Base-by-base conservation (phyloP, 306 rosid genomes). In the Sphenostylis stenocarpa region DNA sequence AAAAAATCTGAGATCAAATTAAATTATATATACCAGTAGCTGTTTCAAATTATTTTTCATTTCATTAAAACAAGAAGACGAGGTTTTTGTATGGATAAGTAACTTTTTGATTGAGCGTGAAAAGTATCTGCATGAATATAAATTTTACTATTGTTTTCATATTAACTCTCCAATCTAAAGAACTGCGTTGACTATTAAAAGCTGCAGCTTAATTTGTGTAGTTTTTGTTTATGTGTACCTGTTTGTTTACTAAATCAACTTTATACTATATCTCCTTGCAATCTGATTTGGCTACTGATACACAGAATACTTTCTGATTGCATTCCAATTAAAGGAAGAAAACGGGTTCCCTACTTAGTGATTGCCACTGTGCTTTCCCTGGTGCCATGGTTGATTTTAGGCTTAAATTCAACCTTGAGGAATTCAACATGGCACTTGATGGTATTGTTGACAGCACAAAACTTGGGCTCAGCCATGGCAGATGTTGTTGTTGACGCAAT, bases 401-500 rank as follows among this genome's bases (percentile, higher is more conserved):
- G 97, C 79, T 79, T 88, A 43, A 78, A 41, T 76, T 77, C 85
- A 77, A 81, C 67, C 56, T 33, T 86, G 77, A 92, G 96, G 83
- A 81, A 78, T 72, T 88, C 97, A 68, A 84, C 17, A 57, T 86
- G 92, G 96, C 82, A 86, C 77, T 85, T 92, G 47, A 90, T 80
- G 86, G 80, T 85, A 69, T 83, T 88, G 52, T 78, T 92, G 84
- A 92, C 94, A 33, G 67, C 86, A 62, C 97, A 92, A 81, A 92
- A 92, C 83, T 79, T 92, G 75, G 97, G 97, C 45, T 84, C 97
- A 63, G 97, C 96, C 47, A 92, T 90, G 93, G 97, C 97, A 10
- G 97, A 88, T 84, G 97, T 92, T n/a, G 96, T 92, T 58, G 80
- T 92, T 71, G 97, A 92, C 83, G 97, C 97, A 78, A 92, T 92